A percentile compares a stretch with the other conserved stretches of the same genome.
These are phyloP conservation scores for Pestalotiopsis sp. DNA, from an alignment of 2,329 filamentous ascomycete species.

Conservation along the genomic window DNA sequence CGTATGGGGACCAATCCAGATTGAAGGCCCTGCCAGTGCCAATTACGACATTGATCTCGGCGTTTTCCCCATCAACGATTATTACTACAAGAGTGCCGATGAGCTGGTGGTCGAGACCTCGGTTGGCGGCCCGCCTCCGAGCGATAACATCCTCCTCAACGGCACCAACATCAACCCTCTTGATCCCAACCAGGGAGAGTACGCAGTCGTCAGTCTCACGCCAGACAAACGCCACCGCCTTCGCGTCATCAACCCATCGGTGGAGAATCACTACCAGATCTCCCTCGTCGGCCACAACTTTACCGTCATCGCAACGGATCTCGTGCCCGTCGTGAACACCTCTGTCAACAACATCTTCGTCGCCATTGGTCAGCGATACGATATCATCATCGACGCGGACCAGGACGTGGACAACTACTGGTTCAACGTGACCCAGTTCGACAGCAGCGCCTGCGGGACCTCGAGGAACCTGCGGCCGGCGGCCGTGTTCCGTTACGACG, in stretches of 20 bases:
- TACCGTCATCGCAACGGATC: slow-evolving; percentile 53
- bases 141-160: slow-evolving; percentile 48
- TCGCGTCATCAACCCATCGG: slow-evolving; percentile 54
- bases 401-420: slow-evolving; percentile 39
- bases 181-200: slow-evolving; percentile 30
- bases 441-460: slow-evolving; percentile 29
- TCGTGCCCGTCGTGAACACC: slow-evolving; percentile 54
- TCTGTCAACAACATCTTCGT: slow-evolving; percentile 51
- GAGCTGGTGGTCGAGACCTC: slow-evolving; percentile 17
- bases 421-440: slow-evolving; percentile 38
- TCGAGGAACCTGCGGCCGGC: slow-evolving; percentile 35
- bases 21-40: slow-evolving; percentile 49
- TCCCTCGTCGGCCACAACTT: slow-evolving; percentile 52
- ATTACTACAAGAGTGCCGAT: slow-evolving; percentile 43
- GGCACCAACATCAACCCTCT: slow-evolving; percentile 40
- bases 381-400: slow-evolving; percentile 50
- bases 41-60: slow-evolving; percentile 59
- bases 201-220: slow-evolving; percentile 36
- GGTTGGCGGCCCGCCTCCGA: slow-evolving; percentile 26
- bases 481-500: slow-evolving; percentile 41
- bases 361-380: slow-evolving; percentile 49
- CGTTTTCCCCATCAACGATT: slow-evolving; percentile 50
- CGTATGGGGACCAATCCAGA: slow-evolving; percentile 52
- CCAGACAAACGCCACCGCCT: slow-evolving; percentile 51
- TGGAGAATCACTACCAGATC: slow-evolving; percentile 50